phyloP scores from a whole-genome alignment of 202 grass and related monocot species.

The Zoysia matrella region DNA sequence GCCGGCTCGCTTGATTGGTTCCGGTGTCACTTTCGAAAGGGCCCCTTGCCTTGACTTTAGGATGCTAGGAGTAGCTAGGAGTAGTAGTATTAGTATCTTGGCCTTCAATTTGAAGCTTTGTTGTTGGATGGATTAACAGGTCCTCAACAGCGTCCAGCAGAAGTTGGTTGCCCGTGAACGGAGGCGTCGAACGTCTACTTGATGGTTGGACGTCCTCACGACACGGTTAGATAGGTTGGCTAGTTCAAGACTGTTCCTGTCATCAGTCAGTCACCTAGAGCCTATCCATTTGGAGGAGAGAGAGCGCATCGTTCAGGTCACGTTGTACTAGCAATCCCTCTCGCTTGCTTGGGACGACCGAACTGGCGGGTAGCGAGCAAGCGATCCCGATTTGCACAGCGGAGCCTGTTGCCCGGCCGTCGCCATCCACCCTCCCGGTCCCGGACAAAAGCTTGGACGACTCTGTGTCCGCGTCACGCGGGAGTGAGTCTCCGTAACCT shows the following conservation, averaged over 20 bases:
- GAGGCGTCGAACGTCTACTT: slow-evolving; percentile 10
- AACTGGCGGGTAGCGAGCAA: slow-evolving; percentile 40
- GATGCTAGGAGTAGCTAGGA: slow-evolving; percentile 28
- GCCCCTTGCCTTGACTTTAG: slow-evolving; percentile 54
- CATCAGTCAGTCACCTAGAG: slow-evolving; percentile 24
- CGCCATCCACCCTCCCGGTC: slow-evolving; percentile 19
- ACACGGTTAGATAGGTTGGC: too few species aligned
- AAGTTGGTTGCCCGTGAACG: slow-evolving; percentile 1
- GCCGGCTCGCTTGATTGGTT: slow-evolving; percentile 35
- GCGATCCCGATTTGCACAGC: slow-evolving; percentile 41
- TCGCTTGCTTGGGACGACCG: slow-evolving; percentile 40
- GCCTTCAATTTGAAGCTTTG: slow-evolving; percentile 34
- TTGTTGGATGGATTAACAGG: neutral
- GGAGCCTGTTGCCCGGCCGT: slow-evolving; percentile 4
- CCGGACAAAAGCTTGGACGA: slow-evolving; percentile 38
- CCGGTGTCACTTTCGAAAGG: slow-evolving; percentile 44
- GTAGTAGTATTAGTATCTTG: slow-evolving; percentile 34
- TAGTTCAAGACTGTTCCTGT: slow-evolving; percentile 8
- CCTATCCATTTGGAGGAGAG: slow-evolving; percentile 48
- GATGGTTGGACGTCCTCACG: slow-evolving; percentile 33
- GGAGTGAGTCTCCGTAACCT: slow-evolving; percentile 16
- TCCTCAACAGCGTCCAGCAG: neutral
- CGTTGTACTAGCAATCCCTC: neutral
- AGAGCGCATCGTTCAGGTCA: neutral
- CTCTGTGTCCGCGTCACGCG: slow-evolving; percentile 39